These are phyloP conservation scores for Pseudogymnoascus sp. DNA, from an alignment of 2,329 filamentous ascomycete species.

Conservation along the genomic window DNA sequence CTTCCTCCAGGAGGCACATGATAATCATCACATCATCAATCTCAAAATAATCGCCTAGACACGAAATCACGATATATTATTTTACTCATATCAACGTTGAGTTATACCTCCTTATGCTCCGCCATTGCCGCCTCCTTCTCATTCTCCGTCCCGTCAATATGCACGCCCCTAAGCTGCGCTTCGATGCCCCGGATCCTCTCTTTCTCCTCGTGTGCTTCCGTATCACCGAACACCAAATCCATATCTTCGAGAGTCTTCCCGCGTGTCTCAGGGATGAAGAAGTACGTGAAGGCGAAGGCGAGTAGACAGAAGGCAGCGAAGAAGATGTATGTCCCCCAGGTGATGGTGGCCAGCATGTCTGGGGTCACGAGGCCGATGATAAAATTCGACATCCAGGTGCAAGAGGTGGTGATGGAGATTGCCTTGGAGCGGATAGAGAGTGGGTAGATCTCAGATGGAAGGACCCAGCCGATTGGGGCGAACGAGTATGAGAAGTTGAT, in stretches of 20 bases:
- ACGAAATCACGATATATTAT: background rate
- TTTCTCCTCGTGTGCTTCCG: constrained; percentile 32
- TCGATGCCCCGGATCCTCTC: constrained; percentile 19
- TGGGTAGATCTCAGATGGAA: constrained; percentile 53
- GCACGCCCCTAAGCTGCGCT: constrained; percentile 17
- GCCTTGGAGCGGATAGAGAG: constrained; percentile 51
- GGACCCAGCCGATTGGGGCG: constrained; percentile 49
- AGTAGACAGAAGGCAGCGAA: constrained; percentile 48
- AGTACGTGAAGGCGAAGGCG: constrained; percentile 42
- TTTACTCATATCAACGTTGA: background rate
- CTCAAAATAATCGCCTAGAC: background rate
- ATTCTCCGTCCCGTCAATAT: constrained; percentile 15
- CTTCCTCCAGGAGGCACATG: background rate
- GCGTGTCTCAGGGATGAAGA: constrained; percentile 52
- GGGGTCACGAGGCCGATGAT: constrained; percentile 47
- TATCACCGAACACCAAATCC: constrained; percentile 41
- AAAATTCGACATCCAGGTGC: constrained; percentile 55
- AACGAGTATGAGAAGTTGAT: constrained; percentile 55
- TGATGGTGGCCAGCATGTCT: constrained; percentile 46
- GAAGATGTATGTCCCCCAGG: constrained; percentile 51
- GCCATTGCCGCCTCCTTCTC: constrained; percentile 13
- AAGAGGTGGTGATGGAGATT: constrained; percentile 52
- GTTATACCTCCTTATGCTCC: constrained; percentile 11
- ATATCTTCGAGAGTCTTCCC: constrained; percentile 50
- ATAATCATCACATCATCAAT: background rate